phyloP scores from a whole-genome alignment of 208 protist species.

The Leishmania guyanensis region DNA sequence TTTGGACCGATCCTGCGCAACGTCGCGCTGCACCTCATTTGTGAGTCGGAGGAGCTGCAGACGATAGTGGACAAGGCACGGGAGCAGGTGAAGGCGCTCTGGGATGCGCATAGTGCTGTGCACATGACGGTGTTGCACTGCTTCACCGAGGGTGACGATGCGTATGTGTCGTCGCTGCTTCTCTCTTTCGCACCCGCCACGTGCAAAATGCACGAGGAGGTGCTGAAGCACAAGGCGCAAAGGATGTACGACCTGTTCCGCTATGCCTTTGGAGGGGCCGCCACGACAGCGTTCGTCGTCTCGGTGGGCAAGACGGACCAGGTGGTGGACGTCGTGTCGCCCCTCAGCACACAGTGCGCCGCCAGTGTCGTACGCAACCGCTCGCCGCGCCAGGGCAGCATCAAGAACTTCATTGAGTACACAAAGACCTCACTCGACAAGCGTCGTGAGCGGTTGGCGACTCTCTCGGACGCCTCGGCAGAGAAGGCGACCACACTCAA shows the following conservation, averaged over 20 bases:
- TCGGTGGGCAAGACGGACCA: constrained; percentile 35
- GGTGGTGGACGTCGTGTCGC: constrained; percentile 28
- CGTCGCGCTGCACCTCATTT: constrained; percentile 27
- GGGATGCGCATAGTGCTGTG: constrained; percentile 39
- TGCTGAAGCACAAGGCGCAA: constrained; percentile 26
- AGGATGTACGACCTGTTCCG: constrained; percentile 39
- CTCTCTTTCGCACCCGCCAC: constrained; percentile 36
- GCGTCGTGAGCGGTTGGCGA: constrained; percentile 23
- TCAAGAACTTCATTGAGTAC: constrained; percentile 47
- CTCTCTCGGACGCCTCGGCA: constrained; percentile 10
- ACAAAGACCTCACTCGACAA: constrained; percentile 35
- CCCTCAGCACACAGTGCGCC: constrained; percentile 31
- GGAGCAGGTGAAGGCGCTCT: constrained; percentile 15
- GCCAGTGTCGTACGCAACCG: constrained; percentile 36
- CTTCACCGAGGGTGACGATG: constrained; percentile 35
- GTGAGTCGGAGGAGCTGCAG: constrained; percentile 17
- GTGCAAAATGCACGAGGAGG: constrained; percentile 24
- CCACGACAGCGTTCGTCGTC: constrained; percentile 31
- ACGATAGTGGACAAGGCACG: constrained; percentile 26
- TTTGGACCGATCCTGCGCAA: constrained; percentile 53
- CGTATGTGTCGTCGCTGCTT: constrained; percentile 36
- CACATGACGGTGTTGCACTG: constrained; percentile 41
- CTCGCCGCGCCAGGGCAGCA: constrained; percentile 46
- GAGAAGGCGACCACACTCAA: constrained; percentile 22
- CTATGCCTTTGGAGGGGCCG: constrained; percentile 62